Percentiles rank a stretch among this genome's conserved stretches.
Conservation (phyloP, 106 monocot species). For the Acanthochlamys bracteata region DNA sequence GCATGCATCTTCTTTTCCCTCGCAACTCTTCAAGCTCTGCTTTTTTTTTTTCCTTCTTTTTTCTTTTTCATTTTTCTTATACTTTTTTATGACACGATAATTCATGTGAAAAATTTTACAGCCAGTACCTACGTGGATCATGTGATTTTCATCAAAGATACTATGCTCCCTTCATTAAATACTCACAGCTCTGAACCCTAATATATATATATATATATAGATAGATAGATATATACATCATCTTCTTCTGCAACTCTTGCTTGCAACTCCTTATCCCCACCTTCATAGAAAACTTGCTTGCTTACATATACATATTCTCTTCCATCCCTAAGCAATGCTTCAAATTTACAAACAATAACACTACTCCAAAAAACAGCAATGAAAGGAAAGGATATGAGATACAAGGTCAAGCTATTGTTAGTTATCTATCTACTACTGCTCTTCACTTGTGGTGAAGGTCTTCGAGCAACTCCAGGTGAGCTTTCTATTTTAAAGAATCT, state of each 20-base stretch:
- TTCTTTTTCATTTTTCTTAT: conserved; percentile 4
- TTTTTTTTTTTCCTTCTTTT: background rate
- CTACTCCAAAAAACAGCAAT: too few species aligned
- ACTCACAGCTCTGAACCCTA: background rate
- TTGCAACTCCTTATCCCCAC: background rate
- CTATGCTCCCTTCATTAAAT: conserved; percentile 8
- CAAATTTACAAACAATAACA: too few species aligned
- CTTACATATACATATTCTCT: background rate
- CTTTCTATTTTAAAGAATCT: background rate
- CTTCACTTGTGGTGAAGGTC: background rate
- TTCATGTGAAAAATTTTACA: conserved; percentile 23
- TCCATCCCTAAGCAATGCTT: background rate
- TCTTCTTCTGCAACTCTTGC: background rate
- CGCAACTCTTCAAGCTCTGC: background rate
- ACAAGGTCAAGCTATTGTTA: background rate
- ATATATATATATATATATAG: background rate
- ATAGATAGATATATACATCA: too few species aligned
- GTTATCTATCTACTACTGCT: conserved; percentile 13
- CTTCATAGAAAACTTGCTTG: background rate
- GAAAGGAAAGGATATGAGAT: too few species aligned
- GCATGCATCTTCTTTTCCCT: background rate
- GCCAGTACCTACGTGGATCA: conserved; percentile 21
- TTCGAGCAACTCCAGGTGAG: conserved; percentile 7
- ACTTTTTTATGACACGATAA: background rate
- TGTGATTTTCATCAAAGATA: conserved; percentile 38